Evolutionary conservation across 139 green algal genomes (phyloP).

Genomic region (Picochlorum sp.): DNA sequence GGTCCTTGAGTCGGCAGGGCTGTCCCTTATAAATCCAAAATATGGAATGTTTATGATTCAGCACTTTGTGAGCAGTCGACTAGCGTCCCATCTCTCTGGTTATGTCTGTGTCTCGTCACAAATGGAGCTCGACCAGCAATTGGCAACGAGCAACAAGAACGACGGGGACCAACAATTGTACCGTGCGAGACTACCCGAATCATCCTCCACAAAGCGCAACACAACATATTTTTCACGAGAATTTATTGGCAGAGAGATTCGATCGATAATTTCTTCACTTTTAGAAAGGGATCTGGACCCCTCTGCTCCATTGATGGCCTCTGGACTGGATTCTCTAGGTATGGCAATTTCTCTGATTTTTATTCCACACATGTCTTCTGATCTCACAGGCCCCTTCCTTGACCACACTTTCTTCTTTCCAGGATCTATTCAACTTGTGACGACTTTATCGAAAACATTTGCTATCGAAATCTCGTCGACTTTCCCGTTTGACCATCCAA

Average conservation of each 20-base stretch:
- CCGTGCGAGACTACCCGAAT: too few relatives aligned
- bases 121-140: too few relatives aligned
- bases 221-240: neutral
- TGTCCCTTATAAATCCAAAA: neutral
- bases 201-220: too few relatives aligned
- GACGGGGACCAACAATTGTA: too few relatives aligned
- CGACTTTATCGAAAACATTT: constrained; percentile 9
- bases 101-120: too few relatives aligned
- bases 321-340: constrained; percentile 31
- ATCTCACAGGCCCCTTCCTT: neutral
- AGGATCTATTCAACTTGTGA: constrained; percentile 19
- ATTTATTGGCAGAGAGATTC: neutral
- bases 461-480: neutral
- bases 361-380: too few relatives aligned
- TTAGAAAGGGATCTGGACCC: neutral
- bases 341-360: too few relatives aligned
- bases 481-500: constrained; percentile 7
- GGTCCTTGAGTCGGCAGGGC: neutral
- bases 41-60: neutral
- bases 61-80: too few relatives aligned
- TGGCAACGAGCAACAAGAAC: too few relatives aligned
- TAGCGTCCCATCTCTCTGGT: too few relatives aligned
- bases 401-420: neutral
- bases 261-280: neutral
- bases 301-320: constrained; percentile 19